These are phyloP conservation scores for Neurospora sp. DNA, from an alignment of 2,329 filamentous ascomycete genomes.

Conservation along the genomic window DNA sequence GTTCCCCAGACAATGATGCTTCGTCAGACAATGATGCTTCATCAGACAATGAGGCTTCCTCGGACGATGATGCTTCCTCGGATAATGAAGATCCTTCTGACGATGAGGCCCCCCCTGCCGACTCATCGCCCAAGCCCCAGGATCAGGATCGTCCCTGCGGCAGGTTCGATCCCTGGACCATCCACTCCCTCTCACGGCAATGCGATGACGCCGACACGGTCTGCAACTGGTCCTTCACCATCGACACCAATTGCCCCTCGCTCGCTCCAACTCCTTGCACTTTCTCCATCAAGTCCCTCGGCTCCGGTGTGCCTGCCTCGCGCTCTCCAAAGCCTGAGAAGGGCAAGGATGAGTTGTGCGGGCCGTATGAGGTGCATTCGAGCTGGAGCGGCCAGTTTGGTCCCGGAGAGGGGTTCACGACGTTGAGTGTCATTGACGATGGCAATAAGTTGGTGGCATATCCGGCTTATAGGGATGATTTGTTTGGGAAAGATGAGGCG, in stretches of 20 bases:
- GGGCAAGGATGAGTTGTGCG: slow-evolving; percentile 11
- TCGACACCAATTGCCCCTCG: slow-evolving; percentile 25
- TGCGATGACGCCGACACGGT: slow-evolving; percentile 29
- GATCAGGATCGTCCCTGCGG: background rate
- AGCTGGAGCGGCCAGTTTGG: slow-evolving; percentile 28
- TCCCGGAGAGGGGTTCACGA: slow-evolving; percentile 25
- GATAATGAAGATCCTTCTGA: too few relatives aligned
- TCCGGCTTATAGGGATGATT: slow-evolving; percentile 22
- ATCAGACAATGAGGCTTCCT: background rate
- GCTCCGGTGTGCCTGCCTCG: slow-evolving; percentile 16
- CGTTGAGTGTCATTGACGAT: slow-evolving; percentile 23
- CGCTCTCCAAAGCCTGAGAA: slow-evolving; percentile 17
- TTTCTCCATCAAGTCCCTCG: slow-evolving; percentile 20
- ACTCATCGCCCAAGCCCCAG: background rate
- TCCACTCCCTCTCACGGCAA: slow-evolving; percentile 26
- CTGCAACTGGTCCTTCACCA: slow-evolving; percentile 31
- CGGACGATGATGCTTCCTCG: background rate
- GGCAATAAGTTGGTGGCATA: slow-evolving; percentile 14
- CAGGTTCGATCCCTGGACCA: slow-evolving; percentile 25
- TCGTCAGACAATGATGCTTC: too few relatives aligned
- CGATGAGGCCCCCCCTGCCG: slow-evolving; percentile 18
- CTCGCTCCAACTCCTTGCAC: slow-evolving; percentile 23
- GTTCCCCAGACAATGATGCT: background rate
- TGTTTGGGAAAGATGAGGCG: slow-evolving; percentile 18
- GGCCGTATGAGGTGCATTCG: slow-evolving; percentile 24